phyloP scores from a whole-genome alignment of 2,329 filamentous ascomycete species.

The Exophiala xenobiotica region DNA sequence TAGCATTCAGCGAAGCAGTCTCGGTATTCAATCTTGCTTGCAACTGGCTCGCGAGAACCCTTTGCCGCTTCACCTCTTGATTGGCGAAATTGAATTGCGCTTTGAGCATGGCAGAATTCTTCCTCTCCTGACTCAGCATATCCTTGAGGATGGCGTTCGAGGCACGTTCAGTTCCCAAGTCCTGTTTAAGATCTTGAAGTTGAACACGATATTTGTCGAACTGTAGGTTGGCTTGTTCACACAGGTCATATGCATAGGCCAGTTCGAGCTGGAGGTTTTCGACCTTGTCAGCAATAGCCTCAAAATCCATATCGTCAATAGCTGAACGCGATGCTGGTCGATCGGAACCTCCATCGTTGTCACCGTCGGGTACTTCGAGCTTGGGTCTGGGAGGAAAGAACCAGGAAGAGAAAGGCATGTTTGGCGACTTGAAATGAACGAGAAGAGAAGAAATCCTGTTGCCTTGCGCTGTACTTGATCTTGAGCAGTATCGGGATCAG shows the following conservation, averaged over 20 bases:
- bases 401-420: slow-evolving; percentile 14
- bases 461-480: too few relatives aligned
- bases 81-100: slow-evolving; percentile 1
- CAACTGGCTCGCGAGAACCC: slow-evolving; percentile 1
- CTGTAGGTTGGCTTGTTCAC: slow-evolving; percentile 23
- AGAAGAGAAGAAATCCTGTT: too few relatives aligned
- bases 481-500: too few relatives aligned
- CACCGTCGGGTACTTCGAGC: background rate
- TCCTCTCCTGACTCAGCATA: slow-evolving; percentile 5
- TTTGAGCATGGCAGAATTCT: background rate
- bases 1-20: slow-evolving; percentile 8
- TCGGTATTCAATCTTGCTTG: slow-evolving; percentile 19
- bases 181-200: slow-evolving; percentile 12
- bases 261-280: slow-evolving; percentile 16
- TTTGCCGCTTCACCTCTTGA: slow-evolving; percentile 9
- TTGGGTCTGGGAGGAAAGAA: slow-evolving; percentile 3
- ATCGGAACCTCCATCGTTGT: background rate
- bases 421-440: background rate
- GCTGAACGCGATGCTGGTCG: background rate
- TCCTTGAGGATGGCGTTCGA: background rate
- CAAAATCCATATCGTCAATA: slow-evolving; percentile 12
- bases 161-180: slow-evolving; percentile 2
- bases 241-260: slow-evolving; percentile 14
- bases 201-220: slow-evolving; percentile 16
- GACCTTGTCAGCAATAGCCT: slow-evolving; percentile 18